Percentiles rank a stretch among this genome's conserved stretches.
Evolutionary conservation across 2,329 filamentous ascomycete species (phyloP).

Genomic region (Anthostomella pinea): DNA sequence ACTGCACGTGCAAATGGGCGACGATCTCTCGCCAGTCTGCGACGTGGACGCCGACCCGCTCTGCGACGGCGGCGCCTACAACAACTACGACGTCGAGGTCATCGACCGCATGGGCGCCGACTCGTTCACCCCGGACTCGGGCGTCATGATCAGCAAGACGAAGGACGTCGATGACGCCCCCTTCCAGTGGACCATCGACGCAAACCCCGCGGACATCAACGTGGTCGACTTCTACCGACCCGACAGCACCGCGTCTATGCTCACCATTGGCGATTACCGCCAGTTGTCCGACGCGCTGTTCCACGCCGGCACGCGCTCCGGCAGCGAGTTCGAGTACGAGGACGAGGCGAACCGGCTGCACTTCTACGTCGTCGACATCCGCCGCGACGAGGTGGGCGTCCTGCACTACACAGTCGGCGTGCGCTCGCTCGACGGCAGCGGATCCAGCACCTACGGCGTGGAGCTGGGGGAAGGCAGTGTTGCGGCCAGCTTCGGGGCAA

Average conservation of each 20-base stretch:
- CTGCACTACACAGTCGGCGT: slow-evolving; percentile 49
- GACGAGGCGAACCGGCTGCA: slow-evolving; percentile 48
- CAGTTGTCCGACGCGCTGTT: slow-evolving; percentile 53
- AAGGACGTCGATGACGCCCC: slow-evolving; percentile 42
- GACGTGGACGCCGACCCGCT: slow-evolving; percentile 39
- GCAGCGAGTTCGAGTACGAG: slow-evolving; percentile 47
- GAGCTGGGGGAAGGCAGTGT: slow-evolving; percentile 36
- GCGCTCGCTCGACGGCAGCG: slow-evolving; percentile 39
- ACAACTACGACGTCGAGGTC: slow-evolving; percentile 52
- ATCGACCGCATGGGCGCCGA: slow-evolving; percentile 53
- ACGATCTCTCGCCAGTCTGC: slow-evolving; percentile 45
- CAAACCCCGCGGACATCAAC: slow-evolving; percentile 50
- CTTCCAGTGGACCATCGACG: slow-evolving; percentile 55
- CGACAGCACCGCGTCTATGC: slow-evolving; percentile 44
- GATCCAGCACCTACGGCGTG: slow-evolving; percentile 35
- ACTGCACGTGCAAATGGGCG: slow-evolving; percentile 43
- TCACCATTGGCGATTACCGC: slow-evolving; percentile 51
- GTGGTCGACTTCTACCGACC: slow-evolving; percentile 49
- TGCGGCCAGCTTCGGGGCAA: slow-evolving; percentile 19
- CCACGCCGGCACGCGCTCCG: slow-evolving; percentile 51
- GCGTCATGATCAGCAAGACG: slow-evolving; percentile 53
- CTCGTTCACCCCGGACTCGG: slow-evolving; percentile 49
- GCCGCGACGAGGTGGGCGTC: slow-evolving; percentile 40
- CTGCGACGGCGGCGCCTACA: slow-evolving; percentile 51
- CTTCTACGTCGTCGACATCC: slow-evolving; percentile 46